Evolutionary conservation across 2,329 filamentous ascomycete species (phyloP).

Genomic region (Aureobasidium sp.): DNA sequence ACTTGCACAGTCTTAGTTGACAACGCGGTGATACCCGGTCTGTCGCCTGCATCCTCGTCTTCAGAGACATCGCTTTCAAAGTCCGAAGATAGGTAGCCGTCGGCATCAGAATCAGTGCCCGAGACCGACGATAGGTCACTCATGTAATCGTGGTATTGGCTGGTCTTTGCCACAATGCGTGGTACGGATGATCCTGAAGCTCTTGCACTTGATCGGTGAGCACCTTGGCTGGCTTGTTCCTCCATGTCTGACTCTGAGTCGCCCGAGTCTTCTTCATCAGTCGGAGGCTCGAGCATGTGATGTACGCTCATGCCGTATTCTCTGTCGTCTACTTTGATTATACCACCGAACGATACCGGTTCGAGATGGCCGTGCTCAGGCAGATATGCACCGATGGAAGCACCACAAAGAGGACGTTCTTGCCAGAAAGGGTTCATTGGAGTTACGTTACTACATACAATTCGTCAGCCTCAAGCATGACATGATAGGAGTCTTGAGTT

Average conservation of each 20-base stretch:
- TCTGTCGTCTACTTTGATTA: constrained; percentile 69
- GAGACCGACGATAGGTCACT: constrained; percentile 17
- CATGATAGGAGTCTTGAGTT: neutral
- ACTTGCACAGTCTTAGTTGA: constrained; percentile 71
- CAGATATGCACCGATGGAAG: constrained; percentile 79
- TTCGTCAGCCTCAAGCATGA: constrained; percentile 9
- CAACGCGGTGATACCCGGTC: constrained; percentile 65
- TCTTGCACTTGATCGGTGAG: constrained; percentile 8
- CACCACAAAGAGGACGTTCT: constrained; percentile 68
- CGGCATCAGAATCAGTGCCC: constrained; percentile 36
- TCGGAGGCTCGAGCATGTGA: constrained; percentile 74
- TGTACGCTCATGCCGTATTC: constrained; percentile 94
- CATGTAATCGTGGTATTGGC: constrained; percentile 41
- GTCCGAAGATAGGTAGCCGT: constrained; percentile 33
- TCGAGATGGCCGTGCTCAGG: constrained; percentile 76
- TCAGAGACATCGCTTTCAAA: constrained; percentile 28
- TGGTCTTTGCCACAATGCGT: constrained; percentile 7
- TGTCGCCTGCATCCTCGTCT: constrained; percentile 49
- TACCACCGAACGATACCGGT: constrained; percentile 82
- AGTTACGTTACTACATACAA: constrained; percentile 4
- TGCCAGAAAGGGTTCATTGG: constrained; percentile 64
- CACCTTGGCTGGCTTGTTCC: constrained; percentile 22
- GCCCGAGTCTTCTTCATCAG: constrained; percentile 42
- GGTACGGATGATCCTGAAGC: constrained; percentile 16
- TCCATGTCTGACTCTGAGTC: constrained; percentile 36